Evolutionary conservation across 2,329 filamentous ascomycete species (phyloP).

Genomic region (Fusarium drepaniforme): DNA sequence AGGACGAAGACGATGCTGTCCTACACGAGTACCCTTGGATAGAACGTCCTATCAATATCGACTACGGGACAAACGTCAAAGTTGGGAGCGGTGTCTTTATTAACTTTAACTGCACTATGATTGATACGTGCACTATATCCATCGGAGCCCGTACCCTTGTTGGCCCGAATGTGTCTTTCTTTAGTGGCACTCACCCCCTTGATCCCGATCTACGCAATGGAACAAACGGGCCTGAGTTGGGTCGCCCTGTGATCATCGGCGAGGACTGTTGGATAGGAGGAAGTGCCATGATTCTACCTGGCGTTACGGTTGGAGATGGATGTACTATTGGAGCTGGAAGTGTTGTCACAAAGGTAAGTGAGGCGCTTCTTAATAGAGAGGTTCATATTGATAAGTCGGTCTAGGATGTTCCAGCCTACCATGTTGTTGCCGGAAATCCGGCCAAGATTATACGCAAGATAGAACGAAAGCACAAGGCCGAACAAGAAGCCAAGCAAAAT

Average conservation of each 20-base stretch:
- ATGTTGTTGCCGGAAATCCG: constrained; percentile 46
- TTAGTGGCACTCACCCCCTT: constrained; percentile 80
- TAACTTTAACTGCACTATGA: constrained; percentile 79
- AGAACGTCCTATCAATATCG: constrained; percentile 76
- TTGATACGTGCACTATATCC: constrained; percentile 81
- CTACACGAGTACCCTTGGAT: constrained; percentile 77
- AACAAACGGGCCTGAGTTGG: constrained; percentile 78
- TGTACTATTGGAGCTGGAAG: constrained; percentile 82
- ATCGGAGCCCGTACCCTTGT: constrained; percentile 83
- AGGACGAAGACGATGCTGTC: constrained; percentile 73
- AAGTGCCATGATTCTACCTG: constrained; percentile 77
- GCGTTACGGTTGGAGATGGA: constrained; percentile 82
- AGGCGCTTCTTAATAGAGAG: constrained; percentile 16
- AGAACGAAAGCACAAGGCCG: constrained; percentile 10
- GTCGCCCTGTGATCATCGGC: constrained; percentile 79
- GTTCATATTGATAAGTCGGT: constrained; percentile 7
- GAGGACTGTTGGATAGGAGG: constrained; percentile 87
- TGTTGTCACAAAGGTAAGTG: constrained; percentile 77
- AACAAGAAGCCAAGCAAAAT: background rate
- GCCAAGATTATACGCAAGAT: constrained; percentile 37
- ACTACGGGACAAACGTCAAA: constrained; percentile 82
- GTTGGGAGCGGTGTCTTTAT: constrained; percentile 77
- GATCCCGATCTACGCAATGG: constrained; percentile 82
- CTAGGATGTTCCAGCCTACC: constrained; percentile 45
- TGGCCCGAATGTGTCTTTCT: constrained; percentile 84